Conservation (phyloP, 1,284 basidiomycete species). For the Phlebopus sp. region DNA sequence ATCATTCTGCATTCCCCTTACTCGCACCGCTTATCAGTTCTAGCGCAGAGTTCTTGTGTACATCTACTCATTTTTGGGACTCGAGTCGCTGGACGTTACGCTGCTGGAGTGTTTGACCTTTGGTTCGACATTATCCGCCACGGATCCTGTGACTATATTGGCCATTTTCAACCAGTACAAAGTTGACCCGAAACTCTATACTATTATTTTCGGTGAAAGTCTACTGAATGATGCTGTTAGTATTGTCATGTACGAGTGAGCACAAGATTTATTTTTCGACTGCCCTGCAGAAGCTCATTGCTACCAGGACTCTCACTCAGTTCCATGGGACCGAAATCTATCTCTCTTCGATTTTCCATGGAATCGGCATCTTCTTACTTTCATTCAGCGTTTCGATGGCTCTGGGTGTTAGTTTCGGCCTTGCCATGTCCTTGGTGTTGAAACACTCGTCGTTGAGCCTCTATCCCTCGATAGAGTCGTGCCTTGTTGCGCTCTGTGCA, state of each 20-base stretch:
- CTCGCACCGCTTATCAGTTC: constrained; percentile 40
- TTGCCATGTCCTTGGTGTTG: constrained; percentile 87
- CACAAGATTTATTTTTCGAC: constrained; percentile 24
- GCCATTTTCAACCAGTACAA: constrained; percentile 99
- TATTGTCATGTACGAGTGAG: constrained; percentile 99
- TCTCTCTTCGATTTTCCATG: constrained; percentile 89
- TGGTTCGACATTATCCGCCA: constrained; percentile 95
- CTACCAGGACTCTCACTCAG: constrained; percentile 77
- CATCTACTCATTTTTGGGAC: constrained; percentile 89
- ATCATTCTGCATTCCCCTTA: background rate
- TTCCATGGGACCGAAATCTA: constrained; percentile 92
- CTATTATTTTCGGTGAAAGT: constrained; percentile 97
- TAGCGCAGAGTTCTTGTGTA: constrained; percentile 86
- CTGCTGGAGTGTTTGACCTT: constrained; percentile 94
- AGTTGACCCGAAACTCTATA: constrained; percentile 97
- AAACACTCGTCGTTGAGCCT: constrained; percentile 90
- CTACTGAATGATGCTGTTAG: constrained; percentile 98
- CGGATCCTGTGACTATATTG: constrained; percentile 97
- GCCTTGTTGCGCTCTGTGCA: constrained; percentile 90
- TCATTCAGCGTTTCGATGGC: constrained; percentile 95
- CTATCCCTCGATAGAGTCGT: constrained; percentile 92
- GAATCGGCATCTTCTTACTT: constrained; percentile 93
- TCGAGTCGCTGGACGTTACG: constrained; percentile 80
- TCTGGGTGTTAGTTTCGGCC: constrained; percentile 88
- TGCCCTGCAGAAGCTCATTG: constrained; percentile 11